phyloP scores from a whole-genome alignment of 768 basidiomycete genomes.

The Mycena metata region DNA sequence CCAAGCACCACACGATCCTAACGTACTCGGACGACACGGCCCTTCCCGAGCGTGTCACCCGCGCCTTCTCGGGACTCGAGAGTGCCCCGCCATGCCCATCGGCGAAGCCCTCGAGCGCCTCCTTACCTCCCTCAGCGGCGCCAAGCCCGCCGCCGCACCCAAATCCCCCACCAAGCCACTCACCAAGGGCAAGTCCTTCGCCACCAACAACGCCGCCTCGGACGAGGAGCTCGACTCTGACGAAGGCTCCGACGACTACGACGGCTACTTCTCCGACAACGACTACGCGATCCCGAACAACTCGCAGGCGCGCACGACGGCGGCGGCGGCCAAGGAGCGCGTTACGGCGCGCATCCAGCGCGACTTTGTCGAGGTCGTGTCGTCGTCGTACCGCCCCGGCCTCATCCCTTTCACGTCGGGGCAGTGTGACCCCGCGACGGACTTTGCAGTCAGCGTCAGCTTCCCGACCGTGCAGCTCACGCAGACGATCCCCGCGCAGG shows the following conservation, averaged over 20 bases:
- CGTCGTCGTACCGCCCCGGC: slow-evolving; percentile 66
- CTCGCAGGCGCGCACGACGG: slow-evolving; percentile 2
- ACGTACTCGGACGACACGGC: slow-evolving; percentile 65
- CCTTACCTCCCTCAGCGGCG: slow-evolving; percentile 49
- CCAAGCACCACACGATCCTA: slow-evolving; percentile 68
- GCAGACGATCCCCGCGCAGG: slow-evolving; percentile 69
- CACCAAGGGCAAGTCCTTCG: slow-evolving; percentile 36
- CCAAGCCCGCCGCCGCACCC: slow-evolving; percentile 28
- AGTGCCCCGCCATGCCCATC: slow-evolving; percentile 58
- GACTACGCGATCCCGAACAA: slow-evolving; percentile 28
- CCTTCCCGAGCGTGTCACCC: slow-evolving; percentile 54
- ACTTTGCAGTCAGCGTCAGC: slow-evolving; percentile 54
- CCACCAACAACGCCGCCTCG: slow-evolving; percentile 37
- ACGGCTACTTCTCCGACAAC: slow-evolving; percentile 54
- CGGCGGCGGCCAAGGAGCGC: slow-evolving; percentile 44
- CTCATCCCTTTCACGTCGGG: slow-evolving; percentile 51
- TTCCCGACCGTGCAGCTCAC: slow-evolving; percentile 67
- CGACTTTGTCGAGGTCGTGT: slow-evolving; percentile 72
- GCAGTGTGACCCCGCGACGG: neutral
- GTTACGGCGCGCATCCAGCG: slow-evolving; percentile 32
- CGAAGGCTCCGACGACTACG: slow-evolving; percentile 47
- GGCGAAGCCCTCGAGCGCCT: slow-evolving; percentile 61
- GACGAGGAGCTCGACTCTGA: slow-evolving; percentile 52
- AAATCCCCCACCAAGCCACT: slow-evolving; percentile 14
- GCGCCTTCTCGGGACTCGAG: slow-evolving; percentile 61